A percentile compares a stretch with the other conserved stretches of the same genome.
Evolutionary conservation across 108 stramenopile species (phyloP).

Genomic region (Skeletonema costatum): DNA sequence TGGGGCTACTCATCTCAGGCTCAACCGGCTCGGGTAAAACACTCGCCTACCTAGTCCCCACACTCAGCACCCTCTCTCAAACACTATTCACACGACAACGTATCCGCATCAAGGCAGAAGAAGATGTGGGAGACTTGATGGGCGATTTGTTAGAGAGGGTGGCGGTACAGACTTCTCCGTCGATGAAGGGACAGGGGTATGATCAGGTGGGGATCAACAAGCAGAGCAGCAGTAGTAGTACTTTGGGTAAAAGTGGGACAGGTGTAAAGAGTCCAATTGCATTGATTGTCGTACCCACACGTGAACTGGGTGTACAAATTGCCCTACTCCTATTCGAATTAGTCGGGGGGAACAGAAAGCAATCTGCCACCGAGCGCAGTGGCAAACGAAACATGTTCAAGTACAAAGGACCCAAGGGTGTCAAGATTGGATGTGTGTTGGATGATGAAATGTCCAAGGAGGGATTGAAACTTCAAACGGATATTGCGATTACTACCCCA

Average conservation of each 20-base stretch:
- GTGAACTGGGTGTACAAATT: constrained; percentile 92
- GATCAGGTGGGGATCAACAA: constrained; percentile 46
- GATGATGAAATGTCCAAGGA: constrained; percentile 77
- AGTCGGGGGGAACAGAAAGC: constrained; percentile 74
- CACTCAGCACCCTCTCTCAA: constrained; percentile 74
- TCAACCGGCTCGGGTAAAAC: constrained; percentile 73
- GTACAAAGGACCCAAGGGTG: constrained; percentile 86
- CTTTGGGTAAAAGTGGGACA: constrained; percentile 72
- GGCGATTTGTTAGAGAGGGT: constrained; percentile 74
- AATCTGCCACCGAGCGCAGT: constrained; percentile 41
- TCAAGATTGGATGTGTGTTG: constrained; percentile 83
- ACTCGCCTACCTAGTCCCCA: constrained; percentile 76
- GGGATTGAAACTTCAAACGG: constrained; percentile 87
- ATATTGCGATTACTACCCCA: constrained; percentile 82
- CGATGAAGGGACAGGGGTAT: constrained; percentile 55
- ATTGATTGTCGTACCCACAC: constrained; percentile 90
- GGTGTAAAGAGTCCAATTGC: constrained; percentile 83
- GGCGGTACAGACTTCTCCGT: constrained; percentile 69
- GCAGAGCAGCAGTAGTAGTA: constrained; percentile 47
- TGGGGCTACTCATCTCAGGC: constrained; percentile 74
- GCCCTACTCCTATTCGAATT: constrained; percentile 69
- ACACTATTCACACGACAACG: constrained; percentile 76
- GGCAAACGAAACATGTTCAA: constrained; percentile 75
- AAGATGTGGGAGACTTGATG: constrained; percentile 73
- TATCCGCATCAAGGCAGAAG: constrained; percentile 78